Base-by-base conservation (phyloP, 2,329 filamentous ascomycete species). In the Pochonia chlamydosporia region DNA sequence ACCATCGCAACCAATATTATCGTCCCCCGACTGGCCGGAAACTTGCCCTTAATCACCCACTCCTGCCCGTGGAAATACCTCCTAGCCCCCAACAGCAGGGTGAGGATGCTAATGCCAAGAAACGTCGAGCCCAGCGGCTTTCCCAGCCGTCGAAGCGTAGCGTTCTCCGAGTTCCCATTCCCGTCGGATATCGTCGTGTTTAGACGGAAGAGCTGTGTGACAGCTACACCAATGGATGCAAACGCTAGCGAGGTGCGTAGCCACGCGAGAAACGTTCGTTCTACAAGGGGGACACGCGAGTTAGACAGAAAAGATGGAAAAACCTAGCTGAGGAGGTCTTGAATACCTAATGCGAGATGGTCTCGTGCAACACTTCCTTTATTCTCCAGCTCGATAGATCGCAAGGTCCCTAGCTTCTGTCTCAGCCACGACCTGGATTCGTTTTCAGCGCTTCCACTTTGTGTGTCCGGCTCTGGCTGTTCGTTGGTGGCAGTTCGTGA, bases 241-340 rank as follows among this genome's bases (percentile, higher is more conserved):
- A 93, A 93, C 21, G 85, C 82, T 30, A 93, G 76, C 3, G 85
- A 90, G 3, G 88, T 93, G 44, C 88, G 80, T 37, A 93, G 76
- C 88, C 88, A 93, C 46, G 88, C 88, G 26, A 93, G 79, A 65
- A 92, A 93, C 0, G 88, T 93, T 18, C 88, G 79, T 67, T 93
- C 88, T 90, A 55, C 5, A 30, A 11, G n/a, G 24, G 23, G n/a
- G 41, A 13, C 7, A 24, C n/a, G 20, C 14, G 26, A 10, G 7
- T 4, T 9, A 21, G 18, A n/a, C n/a, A n/a, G n/a, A n/a, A n/a
- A n/a, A n/a, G n/a, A n/a, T n/a, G n/a, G n/a, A n/a, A n/a, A n/a
- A n/a, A n/a, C n/a, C n/a, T n/a, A n/a, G 43, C 11, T 10, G 2
- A n/a, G 33, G 33, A 16, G 16, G 33, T 18, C n/a, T 24, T 30